phyloP scores from a whole-genome alignment of 164 flowering plant genomes.

The Nelumbo lutea region DNA sequence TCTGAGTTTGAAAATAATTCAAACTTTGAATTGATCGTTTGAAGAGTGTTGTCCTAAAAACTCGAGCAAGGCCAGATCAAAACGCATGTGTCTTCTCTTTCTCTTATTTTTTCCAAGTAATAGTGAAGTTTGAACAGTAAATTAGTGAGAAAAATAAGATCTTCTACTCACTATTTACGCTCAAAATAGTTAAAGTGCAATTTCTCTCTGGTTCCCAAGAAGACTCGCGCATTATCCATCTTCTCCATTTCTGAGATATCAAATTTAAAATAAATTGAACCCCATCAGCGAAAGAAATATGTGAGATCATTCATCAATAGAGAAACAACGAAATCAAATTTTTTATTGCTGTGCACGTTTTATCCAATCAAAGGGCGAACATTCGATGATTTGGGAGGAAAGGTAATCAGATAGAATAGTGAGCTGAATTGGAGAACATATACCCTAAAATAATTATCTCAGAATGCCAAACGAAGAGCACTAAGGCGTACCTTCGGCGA shows the following conservation, averaged over 20 bases:
- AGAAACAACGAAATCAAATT: neutral
- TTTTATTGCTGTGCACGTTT: too few species aligned
- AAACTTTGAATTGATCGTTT: too few species aligned
- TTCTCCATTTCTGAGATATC: slow-evolving; percentile 17
- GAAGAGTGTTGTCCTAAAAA: neutral
- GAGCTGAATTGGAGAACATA: neutral
- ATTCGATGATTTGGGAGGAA: neutral
- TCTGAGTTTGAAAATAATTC: too few species aligned
- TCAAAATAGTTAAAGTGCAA: slow-evolving; percentile 7
- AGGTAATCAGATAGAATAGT: neutral
- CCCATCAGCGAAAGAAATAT: neutral
- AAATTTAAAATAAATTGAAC: neutral
- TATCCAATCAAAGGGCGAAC: too few species aligned
- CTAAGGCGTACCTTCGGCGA: slow-evolving; percentile 3
- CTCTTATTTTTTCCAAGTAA: neutral
- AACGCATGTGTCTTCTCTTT: neutral
- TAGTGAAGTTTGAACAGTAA: neutral
- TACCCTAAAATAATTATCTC: neutral
- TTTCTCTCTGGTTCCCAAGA: neutral
- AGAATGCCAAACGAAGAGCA: neutral
- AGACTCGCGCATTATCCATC: slow-evolving; percentile 1
- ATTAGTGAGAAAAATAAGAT: neutral
- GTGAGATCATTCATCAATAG: neutral
- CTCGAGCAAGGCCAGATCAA: neutral
- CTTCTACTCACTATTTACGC: slow-evolving; percentile 11